phyloP scores from a whole-genome alignment of 2,329 filamentous ascomycete species.

The Coniochaeta pulveracea region DNA sequence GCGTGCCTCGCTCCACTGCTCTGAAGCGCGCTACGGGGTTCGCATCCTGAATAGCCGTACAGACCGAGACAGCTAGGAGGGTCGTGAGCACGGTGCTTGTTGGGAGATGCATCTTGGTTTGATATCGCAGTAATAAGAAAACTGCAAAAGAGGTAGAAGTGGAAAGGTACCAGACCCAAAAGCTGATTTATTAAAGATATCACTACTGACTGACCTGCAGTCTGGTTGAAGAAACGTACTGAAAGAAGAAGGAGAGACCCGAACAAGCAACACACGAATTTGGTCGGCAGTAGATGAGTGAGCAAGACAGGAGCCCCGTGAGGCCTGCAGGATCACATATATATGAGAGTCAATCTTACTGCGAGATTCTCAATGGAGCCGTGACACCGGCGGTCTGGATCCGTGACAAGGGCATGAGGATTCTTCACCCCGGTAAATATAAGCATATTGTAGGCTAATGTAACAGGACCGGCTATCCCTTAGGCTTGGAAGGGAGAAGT shows the following conservation, averaged over 20 bases:
- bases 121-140: conserved; percentile 5
- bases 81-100: conserved; percentile 11
- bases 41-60: conserved; percentile 10
- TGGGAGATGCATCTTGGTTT: conserved; percentile 13
- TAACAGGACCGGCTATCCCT: conserved; percentile 2
- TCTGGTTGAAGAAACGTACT: conserved; percentile 11
- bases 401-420: no score
- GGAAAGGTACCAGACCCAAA: conserved; percentile 8
- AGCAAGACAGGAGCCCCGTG: no score
- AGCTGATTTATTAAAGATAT: conserved; percentile 9
- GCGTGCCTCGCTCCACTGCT: conserved; percentile 3
- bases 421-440: no score
- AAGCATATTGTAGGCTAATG: no score
- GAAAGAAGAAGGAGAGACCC: conserved; percentile 3
- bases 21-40: conserved; percentile 5
- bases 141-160: conserved; percentile 5
- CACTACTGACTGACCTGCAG: conserved; percentile 16
- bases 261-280: no score
- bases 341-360: no score
- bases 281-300: no score
- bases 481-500: neutral
- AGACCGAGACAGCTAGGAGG: conserved; percentile 13
- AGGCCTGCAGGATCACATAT: no score
- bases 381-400: no score
- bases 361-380: no score